These are phyloP conservation scores for Rhynchospora pubera DNA, from an alignment of 176 grass and related monocot species.

Conservation along the genomic window DNA sequence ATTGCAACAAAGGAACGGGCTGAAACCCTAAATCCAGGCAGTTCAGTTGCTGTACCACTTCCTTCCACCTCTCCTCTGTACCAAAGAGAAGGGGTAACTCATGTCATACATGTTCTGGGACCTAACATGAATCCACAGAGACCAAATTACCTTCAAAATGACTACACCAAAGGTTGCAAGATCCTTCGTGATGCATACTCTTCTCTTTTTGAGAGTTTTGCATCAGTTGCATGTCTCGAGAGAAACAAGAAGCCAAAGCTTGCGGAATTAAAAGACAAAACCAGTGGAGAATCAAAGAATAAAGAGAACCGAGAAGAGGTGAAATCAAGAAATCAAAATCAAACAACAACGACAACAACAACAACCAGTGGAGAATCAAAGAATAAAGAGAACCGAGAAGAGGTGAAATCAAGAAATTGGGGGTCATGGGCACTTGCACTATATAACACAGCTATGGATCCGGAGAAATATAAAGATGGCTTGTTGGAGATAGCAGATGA, in stretches of 20 bases:
- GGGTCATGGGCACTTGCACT: constrained; percentile 73
- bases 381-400: constrained; percentile 24
- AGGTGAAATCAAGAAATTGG: constrained; percentile 40
- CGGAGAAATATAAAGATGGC: constrained; percentile 54
- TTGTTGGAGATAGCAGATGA: constrained; percentile 59
- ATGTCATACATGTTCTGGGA: constrained; percentile 94
- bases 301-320: too few relatives aligned
- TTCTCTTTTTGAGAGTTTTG: constrained; percentile 77
- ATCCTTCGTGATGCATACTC: constrained; percentile 66
- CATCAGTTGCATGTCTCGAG: constrained; percentile 34
- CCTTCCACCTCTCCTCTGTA: constrained; percentile 59
- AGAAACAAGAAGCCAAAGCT: constrained; percentile 62
- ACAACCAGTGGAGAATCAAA: too few relatives aligned
- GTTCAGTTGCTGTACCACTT: constrained; percentile 53
- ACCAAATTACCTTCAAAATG: constrained; percentile 73
- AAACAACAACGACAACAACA: too few relatives aligned
- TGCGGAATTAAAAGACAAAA: constrained; percentile 9
- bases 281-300: constrained; percentile 20
- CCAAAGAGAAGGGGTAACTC: constrained; percentile 67
- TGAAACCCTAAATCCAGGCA: constrained; percentile 66
- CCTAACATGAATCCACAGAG: constrained; percentile 97
- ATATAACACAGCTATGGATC: constrained; percentile 55
- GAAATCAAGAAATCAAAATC: too few relatives aligned
- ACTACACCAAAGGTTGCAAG: constrained; percentile 72
- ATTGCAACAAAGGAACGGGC: constrained; percentile 53